phyloP scores from a whole-genome alignment of 2,329 filamentous ascomycete genomes.

The Paraphoma chrysanthemicola region DNA sequence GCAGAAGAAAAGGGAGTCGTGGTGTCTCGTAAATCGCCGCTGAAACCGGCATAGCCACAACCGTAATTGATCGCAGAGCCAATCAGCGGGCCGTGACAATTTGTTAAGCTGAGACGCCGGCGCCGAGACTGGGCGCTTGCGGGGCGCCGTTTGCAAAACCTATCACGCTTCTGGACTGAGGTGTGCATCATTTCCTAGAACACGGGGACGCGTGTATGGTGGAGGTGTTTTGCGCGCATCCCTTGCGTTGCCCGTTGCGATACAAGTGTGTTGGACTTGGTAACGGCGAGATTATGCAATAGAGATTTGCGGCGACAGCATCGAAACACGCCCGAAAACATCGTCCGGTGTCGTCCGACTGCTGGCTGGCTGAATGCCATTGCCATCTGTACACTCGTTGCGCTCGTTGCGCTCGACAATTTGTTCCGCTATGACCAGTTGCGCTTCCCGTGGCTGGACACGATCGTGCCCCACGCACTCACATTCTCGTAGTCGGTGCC shows the following conservation, averaged over 20 bases:
- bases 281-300: not conserved
- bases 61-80: constrained; percentile 17
- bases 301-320: not conserved
- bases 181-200: constrained; percentile 2
- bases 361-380: too few species aligned
- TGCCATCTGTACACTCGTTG: too few species aligned
- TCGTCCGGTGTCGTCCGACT: too few species aligned
- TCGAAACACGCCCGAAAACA: not conserved
- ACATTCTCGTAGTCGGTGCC: not conserved
- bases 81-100: constrained; percentile 23
- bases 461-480: too few species aligned
- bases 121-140: constrained; percentile 28
- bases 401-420: too few species aligned
- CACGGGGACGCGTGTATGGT: not conserved
- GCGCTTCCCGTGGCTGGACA: too few species aligned
- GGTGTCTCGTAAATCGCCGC: constrained; percentile 21
- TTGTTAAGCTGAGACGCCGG: constrained; percentile 34
- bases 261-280: not conserved
- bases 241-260: not conserved
- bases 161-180: constrained; percentile 19
- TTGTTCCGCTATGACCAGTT: too few species aligned
- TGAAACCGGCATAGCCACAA: constrained; percentile 38
- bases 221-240: constrained; percentile 17
- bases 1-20: constrained; percentile 18
- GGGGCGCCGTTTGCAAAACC: constrained; percentile 17